Percentiles rank a stretch among this genome's conserved stretches.
Evolutionary conservation across 2,329 filamentous ascomycete genomes (phyloP).

Genomic region (Monilinia laxa): DNA sequence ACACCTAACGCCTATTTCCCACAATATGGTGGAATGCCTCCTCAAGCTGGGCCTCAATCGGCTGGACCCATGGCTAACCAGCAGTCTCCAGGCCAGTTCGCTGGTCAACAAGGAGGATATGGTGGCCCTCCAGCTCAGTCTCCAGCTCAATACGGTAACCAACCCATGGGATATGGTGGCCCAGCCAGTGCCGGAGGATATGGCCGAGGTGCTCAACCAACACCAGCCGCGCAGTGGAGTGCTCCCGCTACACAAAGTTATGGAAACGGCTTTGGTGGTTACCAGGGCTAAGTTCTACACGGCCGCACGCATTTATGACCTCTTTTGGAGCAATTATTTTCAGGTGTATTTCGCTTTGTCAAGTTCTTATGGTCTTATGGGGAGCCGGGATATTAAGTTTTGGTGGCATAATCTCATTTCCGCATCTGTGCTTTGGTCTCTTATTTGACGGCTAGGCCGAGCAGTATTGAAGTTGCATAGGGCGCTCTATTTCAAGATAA

Average conservation of each 20-base stretch:
- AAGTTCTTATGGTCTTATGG: constrained; percentile 28
- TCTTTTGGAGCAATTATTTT: constrained; percentile 24
- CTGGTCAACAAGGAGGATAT: constrained; percentile 67
- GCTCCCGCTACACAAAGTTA: constrained; percentile 61
- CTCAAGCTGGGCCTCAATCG: constrained; percentile 41
- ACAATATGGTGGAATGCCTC: constrained; percentile 75
- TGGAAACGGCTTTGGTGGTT: constrained; percentile 61
- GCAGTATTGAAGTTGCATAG: constrained; percentile 38
- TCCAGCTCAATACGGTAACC: constrained; percentile 61
- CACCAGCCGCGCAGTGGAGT: constrained; percentile 42
- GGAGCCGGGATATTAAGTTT: constrained; percentile 34
- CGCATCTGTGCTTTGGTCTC: constrained; percentile 33
- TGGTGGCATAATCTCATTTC: constrained; percentile 32
- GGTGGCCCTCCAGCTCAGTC: constrained; percentile 61
- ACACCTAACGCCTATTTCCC: constrained; percentile 84
- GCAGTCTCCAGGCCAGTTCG: constrained; percentile 48
- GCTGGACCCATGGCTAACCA: constrained; percentile 43
- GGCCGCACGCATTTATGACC: constrained; percentile 19
- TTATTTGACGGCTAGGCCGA: constrained; percentile 33
- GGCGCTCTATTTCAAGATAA: constrained; percentile 35
- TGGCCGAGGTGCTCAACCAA: constrained; percentile 65
- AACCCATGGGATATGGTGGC: constrained; percentile 70
- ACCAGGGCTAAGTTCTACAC: constrained; percentile 53
- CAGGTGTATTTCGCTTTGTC: constrained; percentile 29
- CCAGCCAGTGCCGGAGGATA: constrained; percentile 80